phyloP scores from a whole-genome alignment of 2,329 filamentous ascomycete genomes.

The Gnomoniopsis sp. region DNA sequence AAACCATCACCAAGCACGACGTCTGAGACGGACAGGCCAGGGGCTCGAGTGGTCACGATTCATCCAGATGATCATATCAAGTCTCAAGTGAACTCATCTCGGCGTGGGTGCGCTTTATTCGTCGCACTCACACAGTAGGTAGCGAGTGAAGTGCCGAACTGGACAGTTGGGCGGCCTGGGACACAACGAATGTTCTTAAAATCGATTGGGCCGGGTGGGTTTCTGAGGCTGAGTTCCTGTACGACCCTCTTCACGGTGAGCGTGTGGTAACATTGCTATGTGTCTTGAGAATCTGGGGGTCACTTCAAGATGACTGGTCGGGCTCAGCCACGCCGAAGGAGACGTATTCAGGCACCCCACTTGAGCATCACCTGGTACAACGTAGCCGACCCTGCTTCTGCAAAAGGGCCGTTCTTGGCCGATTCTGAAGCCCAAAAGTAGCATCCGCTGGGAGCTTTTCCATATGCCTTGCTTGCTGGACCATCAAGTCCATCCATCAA shows the following conservation, averaged over 20 bases:
- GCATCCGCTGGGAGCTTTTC: background rate
- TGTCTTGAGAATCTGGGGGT: background rate
- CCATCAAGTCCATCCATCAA: background rate
- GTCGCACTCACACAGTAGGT: background rate
- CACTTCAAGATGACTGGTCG: background rate
- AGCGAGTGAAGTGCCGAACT: background rate
- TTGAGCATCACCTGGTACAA: background rate
- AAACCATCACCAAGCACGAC: background rate
- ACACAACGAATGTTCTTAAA: background rate
- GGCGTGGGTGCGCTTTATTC: background rate
- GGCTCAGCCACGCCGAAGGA: background rate
- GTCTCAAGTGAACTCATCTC: background rate
- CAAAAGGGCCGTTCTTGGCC: background rate
- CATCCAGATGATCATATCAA: background rate
- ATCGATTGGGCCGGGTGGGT: background rate
- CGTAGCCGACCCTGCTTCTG: background rate
- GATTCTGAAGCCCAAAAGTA: background rate
- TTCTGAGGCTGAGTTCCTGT: slow-evolving; percentile 2
- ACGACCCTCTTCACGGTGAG: background rate
- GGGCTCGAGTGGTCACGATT: background rate
- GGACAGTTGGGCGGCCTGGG: background rate
- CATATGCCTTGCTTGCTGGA: background rate
- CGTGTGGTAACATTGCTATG: background rate
- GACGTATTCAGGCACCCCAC: background rate
- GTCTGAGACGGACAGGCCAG: background rate